Evolutionary conservation across 495 filamentous ascomycete species (phyloP).

Genomic region (Copromyces sp.): DNA sequence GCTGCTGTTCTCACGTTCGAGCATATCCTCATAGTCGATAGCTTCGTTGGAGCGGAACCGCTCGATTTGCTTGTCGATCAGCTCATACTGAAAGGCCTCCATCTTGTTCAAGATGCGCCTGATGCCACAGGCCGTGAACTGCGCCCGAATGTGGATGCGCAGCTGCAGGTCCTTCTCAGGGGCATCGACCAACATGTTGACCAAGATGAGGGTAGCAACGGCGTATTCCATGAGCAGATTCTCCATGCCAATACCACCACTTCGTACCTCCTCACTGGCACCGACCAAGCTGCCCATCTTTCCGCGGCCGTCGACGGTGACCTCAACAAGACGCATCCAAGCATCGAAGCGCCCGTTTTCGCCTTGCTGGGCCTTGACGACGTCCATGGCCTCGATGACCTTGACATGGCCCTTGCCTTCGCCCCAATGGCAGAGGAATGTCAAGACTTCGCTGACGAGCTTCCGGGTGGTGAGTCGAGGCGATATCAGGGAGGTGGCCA

Average conservation of each 20-base stretch:
- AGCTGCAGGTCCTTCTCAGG: slow-evolving; percentile 81
- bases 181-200: slow-evolving; percentile 95
- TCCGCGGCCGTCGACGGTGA: slow-evolving; percentile 90
- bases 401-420: slow-evolving; percentile 91
- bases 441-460: slow-evolving; percentile 91
- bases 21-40: slow-evolving; percentile 94
- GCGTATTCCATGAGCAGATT: slow-evolving; percentile 99
- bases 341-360: slow-evolving; percentile 96
- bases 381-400: slow-evolving; percentile 86
- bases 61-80: slow-evolving; percentile 97
- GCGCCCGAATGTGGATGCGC: slow-evolving; percentile 86
- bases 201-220: slow-evolving; percentile 83
- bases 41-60: slow-evolving; percentile 87
- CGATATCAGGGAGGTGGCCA: slow-evolving; percentile 79
- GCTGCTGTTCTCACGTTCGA: slow-evolving; percentile 82
- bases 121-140: slow-evolving; percentile 93
- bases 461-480: slow-evolving; percentile 87
- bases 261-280: slow-evolving; percentile 92
- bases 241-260: slow-evolving; percentile 97
- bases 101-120: slow-evolving; percentile 92
- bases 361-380: slow-evolving; percentile 77
- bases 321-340: slow-evolving; percentile 98
- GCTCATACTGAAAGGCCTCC: slow-evolving; percentile 96
- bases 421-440: slow-evolving; percentile 90
- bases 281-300: slow-evolving; percentile 98